These are phyloP conservation scores for Fonsecaea multimorphosa DNA, from an alignment of 2,329 filamentous ascomycete species.

Conservation along the genomic window DNA sequence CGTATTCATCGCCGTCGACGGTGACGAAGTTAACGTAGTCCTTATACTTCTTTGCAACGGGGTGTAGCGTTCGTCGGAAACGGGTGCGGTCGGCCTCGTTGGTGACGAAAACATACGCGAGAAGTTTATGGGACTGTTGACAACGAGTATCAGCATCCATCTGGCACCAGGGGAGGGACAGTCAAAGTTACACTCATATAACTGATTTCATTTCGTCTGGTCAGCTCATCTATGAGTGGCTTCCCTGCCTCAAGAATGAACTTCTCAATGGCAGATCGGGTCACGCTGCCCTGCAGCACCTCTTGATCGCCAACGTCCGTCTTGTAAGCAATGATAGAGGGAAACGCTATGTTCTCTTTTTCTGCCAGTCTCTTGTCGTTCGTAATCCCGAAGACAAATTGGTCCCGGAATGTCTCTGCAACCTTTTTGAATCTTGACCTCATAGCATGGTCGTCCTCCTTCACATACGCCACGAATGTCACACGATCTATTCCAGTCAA, in stretches of 20 bases:
- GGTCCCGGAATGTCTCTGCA: background rate
- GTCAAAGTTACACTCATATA: constrained; percentile 7
- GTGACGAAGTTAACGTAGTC: constrained; percentile 59
- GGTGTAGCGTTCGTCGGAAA: constrained; percentile 48
- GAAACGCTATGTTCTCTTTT: background rate
- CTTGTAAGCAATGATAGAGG: constrained; percentile 9
- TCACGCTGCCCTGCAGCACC: constrained; percentile 1
- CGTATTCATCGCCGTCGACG: constrained; percentile 55
- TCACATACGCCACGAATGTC: constrained; percentile 5
- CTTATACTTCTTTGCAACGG: constrained; percentile 54
- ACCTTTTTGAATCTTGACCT: constrained; percentile 1
- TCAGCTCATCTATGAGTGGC: constrained; percentile 12
- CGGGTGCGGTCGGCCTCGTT: constrained; percentile 43
- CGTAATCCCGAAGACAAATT: constrained; percentile 8
- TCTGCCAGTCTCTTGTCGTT: constrained; percentile 9
- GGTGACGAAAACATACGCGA: constrained; percentile 49
- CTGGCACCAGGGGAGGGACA: background rate
- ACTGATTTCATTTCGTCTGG: constrained; percentile 5
- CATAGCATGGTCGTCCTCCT: background rate
- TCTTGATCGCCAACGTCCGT: constrained; percentile 13
- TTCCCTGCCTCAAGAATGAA: constrained; percentile 7
- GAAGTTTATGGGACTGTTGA: constrained; percentile 44
- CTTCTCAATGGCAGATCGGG: constrained; percentile 3
- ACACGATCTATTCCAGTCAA: constrained; percentile 10
- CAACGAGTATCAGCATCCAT: background rate